These are phyloP conservation scores for Colletotrichum shisoi DNA, from an alignment of 2,329 filamentous ascomycete species.

Conservation along the genomic window DNA sequence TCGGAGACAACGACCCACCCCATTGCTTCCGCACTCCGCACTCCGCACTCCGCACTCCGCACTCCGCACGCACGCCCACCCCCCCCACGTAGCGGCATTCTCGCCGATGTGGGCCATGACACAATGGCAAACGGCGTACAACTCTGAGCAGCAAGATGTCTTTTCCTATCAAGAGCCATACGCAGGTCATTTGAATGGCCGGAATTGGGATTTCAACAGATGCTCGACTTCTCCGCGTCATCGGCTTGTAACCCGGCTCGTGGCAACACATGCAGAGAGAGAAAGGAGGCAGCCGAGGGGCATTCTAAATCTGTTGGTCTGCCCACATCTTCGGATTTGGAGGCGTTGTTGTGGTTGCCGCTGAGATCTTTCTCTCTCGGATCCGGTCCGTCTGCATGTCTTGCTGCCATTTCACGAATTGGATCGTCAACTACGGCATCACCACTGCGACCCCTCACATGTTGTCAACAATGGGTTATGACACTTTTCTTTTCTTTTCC, in stretches of 20 bases:
- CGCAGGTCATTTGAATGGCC: not conserved
- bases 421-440: slow-evolving; percentile 47
- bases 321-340: slow-evolving; percentile 23
- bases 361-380: slow-evolving; percentile 46
- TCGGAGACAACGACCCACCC: not conserved
- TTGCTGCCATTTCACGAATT: slow-evolving; percentile 44
- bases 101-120: slow-evolving; percentile 31
- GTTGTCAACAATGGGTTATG: slow-evolving; percentile 37
- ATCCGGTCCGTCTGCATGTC: slow-evolving; percentile 45
- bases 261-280: not conserved
- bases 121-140: not conserved
- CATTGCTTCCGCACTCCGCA: too few species aligned
- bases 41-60: too few species aligned
- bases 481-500: slow-evolving; percentile 38
- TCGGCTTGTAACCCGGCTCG: slow-evolving; percentile 7
- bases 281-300: not conserved
- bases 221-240: not conserved
- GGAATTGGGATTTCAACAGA: not conserved
- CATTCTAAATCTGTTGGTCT: slow-evolving; percentile 12
- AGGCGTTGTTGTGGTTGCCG: slow-evolving; percentile 38
- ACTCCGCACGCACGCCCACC: not conserved
- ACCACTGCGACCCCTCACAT: slow-evolving; percentile 44
- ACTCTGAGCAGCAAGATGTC: not conserved
- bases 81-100: slow-evolving; percentile 22
- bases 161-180: not conserved